Percentiles rank a stretch among this genome's conserved stretches.
These are phyloP conservation scores for Xylaria bambusicola DNA, from an alignment of 495 filamentous ascomycete genomes.

Conservation along the genomic window DNA sequence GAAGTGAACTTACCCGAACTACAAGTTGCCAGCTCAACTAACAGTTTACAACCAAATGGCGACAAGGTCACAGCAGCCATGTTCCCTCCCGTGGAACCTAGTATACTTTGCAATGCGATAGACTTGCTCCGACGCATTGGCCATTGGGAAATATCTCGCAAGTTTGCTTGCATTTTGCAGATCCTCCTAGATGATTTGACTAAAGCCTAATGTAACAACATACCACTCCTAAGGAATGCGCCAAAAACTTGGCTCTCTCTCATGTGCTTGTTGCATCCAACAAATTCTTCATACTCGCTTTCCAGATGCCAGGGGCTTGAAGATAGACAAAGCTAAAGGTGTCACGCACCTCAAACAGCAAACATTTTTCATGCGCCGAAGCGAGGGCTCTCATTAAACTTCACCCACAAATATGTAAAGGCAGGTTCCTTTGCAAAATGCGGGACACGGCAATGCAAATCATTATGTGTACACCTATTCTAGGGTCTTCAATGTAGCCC, in stretches of 20 bases:
- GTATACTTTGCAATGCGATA: constrained; percentile 24
- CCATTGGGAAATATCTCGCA: constrained; percentile 38
- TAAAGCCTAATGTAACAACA: constrained; percentile 2
- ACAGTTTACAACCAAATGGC: not conserved
- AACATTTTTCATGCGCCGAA: too few species aligned
- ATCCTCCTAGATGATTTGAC: constrained; percentile 17
- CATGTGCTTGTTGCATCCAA: too few species aligned
- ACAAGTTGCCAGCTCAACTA: constrained; percentile 2
- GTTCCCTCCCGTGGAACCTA: constrained; percentile 17
- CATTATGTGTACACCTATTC: too few species aligned
- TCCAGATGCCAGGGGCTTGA: too few species aligned
- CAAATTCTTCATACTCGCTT: too few species aligned
- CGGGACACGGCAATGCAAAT: constrained; percentile 2
- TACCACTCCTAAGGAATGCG: too few species aligned
- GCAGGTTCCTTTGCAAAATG: constrained; percentile 9
- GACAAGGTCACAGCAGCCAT: constrained; percentile 9
- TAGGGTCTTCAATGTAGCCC: too few species aligned
- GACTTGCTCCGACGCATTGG: constrained; percentile 39
- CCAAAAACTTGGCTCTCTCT: too few species aligned
- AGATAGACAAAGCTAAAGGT: too few species aligned
- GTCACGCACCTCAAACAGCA: too few species aligned
- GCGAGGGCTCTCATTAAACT: too few species aligned
- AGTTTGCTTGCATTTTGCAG: constrained; percentile 31
- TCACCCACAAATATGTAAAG: not conserved
- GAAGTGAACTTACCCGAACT: constrained; percentile 14